Percentiles rank a stretch among this genome's conserved stretches.
Evolutionary conservation across 495 filamentous ascomycete genomes (phyloP).

Genomic region (Aspergillus cavernicola): DNA sequence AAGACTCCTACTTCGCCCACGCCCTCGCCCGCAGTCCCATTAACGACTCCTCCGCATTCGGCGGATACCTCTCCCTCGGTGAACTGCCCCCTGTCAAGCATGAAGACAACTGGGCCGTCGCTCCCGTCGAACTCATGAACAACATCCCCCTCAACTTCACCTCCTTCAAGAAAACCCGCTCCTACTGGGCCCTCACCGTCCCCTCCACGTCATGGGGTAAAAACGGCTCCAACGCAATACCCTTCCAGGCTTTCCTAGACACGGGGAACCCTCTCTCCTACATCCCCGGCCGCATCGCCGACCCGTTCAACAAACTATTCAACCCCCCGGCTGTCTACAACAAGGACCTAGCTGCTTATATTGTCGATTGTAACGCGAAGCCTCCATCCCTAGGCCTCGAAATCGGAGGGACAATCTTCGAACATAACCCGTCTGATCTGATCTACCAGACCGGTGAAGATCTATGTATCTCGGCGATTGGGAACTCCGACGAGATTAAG

Average conservation of each 20-base stretch:
- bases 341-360: conserved; percentile 43
- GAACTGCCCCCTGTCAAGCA: conserved; percentile 24
- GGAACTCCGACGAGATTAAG: conserved; percentile 30
- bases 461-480: conserved; percentile 48
- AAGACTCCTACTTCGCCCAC: conserved; percentile 49
- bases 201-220: conserved; percentile 12
- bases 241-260: conserved; percentile 56
- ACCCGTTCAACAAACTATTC: conserved; percentile 57
- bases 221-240: background rate
- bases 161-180: background rate
- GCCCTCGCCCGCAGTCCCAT: conserved; percentile 23
- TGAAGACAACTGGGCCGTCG: conserved; percentile 11
- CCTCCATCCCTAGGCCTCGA: conserved; percentile 50
- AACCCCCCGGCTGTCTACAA: conserved; percentile 43
- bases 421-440: conserved; percentile 5
- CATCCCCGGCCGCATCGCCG: conserved; percentile 52
- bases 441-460: conserved; percentile 28
- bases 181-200: conserved; percentile 27
- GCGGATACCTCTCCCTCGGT: conserved; percentile 27
- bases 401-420: conserved; percentile 32
- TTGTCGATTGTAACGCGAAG: conserved; percentile 59
- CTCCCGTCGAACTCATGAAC: conserved; percentile 22
- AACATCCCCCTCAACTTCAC: conserved; percentile 15
- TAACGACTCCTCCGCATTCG: conserved; percentile 14
- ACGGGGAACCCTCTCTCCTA: conserved; percentile 65